Evolutionary conservation across 2,329 filamentous ascomycete species (phyloP), one percentile per base, ranked within the genome.

Genomic region (Colletotrichum salicis): DNA sequence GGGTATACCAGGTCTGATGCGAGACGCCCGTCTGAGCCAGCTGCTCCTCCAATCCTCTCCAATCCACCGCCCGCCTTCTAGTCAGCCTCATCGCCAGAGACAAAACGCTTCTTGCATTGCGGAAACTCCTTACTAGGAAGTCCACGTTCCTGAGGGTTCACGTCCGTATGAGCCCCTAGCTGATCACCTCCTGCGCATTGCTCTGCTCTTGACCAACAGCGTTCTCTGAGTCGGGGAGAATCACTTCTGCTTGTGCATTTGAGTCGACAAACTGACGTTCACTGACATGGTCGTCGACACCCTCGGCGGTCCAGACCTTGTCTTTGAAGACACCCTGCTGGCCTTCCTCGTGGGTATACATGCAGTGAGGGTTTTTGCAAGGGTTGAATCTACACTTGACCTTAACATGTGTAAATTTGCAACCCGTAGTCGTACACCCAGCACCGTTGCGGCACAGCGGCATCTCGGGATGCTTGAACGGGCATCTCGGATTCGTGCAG

Each of bases 401-500:
- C 80, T 92, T 91, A 76, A 93, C 84, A 83, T 99, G 96, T 13
- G 94, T 95, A 80, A 97, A 99, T 76, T 94, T 95, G 89, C 96
- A 99, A 72, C 91, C 91, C 13, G 91, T 84, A 4, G 90, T 90
- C 45, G 91, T 91, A 86, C 96, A 99, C 79, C 96, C 94, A 59
- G 92, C 93, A 33, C 96, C 96, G 79, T 98, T 98, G 71, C 94
- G 92, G 85, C 96, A 99, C 29, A 94, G 87, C 7, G 94, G 94
- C 89, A 94, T 94, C 33, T 88, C 89, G 0, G 95, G 95, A 80
- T 99, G 96, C 81, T 92, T 92, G 86, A 98, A 99, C 1, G 93
- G 90, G 80, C 96, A 99, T 76, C 90, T 88, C 10, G 92, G 89
- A 81, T 98, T 98, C 61, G 94, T 92, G 86, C 95, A 97, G 83